These are phyloP conservation scores for Hyaloscypha hepaticicola DNA, from an alignment of 495 filamentous ascomycete genomes.

Conservation along the genomic window DNA sequence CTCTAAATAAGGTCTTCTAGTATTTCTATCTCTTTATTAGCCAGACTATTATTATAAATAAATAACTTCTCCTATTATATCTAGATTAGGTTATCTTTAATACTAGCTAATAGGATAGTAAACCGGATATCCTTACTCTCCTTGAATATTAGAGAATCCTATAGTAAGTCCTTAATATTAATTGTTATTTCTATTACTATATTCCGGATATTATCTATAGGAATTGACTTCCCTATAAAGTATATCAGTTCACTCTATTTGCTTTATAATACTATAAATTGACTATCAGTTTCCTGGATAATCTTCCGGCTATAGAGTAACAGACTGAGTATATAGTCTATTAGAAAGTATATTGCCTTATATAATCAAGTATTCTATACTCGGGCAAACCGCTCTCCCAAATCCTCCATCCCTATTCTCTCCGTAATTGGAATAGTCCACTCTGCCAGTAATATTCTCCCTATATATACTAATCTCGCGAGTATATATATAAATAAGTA, in stretches of 20 bases:
- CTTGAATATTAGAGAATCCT: constrained; percentile 12
- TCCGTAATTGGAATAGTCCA: no score
- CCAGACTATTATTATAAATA: constrained; percentile 7
- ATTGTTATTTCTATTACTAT: constrained; percentile 10
- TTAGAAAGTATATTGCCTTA: no score
- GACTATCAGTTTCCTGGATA: constrained; percentile 14
- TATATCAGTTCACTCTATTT: constrained; percentile 12
- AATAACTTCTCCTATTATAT: neutral
- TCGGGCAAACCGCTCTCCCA: no score
- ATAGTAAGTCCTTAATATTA: constrained; percentile 10
- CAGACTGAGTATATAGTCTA: no score
- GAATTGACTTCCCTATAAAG: constrained; percentile 13
- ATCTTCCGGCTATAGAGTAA: constrained; percentile 14
- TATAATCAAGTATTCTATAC: no score
- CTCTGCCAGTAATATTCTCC: no score
- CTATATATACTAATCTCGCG: no score
- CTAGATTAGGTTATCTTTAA: constrained; percentile 9
- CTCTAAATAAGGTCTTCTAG: constrained; percentile 7
- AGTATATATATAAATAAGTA: no score
- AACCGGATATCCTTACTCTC: constrained; percentile 8
- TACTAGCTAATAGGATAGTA: neutral
- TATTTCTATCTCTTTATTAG: constrained; percentile 9
- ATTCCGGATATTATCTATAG: constrained; percentile 7
- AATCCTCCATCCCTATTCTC: no score
- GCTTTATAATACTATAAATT: constrained; percentile 9